Conservation (phyloP, 345 rosid species). For the Leavenworthia alabamica region DNA sequence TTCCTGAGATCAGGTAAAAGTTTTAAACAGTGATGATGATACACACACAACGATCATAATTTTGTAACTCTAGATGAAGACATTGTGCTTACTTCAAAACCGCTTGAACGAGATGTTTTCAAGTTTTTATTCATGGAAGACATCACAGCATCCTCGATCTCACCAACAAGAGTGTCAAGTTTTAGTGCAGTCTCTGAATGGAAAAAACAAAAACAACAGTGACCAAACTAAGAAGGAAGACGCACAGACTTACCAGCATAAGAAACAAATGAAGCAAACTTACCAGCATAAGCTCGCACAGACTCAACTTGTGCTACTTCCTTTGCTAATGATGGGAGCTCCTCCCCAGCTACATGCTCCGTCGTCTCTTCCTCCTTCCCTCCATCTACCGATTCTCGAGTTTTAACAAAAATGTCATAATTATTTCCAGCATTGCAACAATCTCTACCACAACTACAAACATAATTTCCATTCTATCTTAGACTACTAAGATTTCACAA, state of each 20-base stretch:
- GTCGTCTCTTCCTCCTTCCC: conserved; percentile 29
- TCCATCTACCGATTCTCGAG: conserved; percentile 30
- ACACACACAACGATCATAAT: neutral
- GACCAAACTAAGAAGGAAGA: neutral
- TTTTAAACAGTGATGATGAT: neutral
- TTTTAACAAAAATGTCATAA: neutral
- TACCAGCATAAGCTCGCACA: conserved; percentile 77
- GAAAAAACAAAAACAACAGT: neutral
- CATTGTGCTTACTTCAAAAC: conserved; percentile 54
- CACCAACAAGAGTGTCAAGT: conserved; percentile 76
- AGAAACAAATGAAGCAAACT: conserved; percentile 9
- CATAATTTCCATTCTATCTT: neutral
- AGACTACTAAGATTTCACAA: neutral
- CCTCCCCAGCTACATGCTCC: conserved; percentile 52
- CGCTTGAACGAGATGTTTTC: conserved; percentile 37
- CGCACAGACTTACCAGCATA: too few relatives aligned
- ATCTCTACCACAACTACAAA: neutral
- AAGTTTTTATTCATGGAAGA: conserved; percentile 56
- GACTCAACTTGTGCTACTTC: conserved; percentile 88
- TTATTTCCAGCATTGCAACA: neutral
- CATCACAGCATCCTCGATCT: conserved; percentile 86
- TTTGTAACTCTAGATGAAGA: neutral
- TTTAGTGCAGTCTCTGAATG: conserved; percentile 76
- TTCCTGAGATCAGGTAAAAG: conserved; percentile 42
- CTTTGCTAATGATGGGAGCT: conserved; percentile 71